Evolutionary conservation across 192 early-diverging fungal genomes (phyloP), one percentile per base, ranked within the genome.

Genomic region (Coemansia sp.): DNA sequence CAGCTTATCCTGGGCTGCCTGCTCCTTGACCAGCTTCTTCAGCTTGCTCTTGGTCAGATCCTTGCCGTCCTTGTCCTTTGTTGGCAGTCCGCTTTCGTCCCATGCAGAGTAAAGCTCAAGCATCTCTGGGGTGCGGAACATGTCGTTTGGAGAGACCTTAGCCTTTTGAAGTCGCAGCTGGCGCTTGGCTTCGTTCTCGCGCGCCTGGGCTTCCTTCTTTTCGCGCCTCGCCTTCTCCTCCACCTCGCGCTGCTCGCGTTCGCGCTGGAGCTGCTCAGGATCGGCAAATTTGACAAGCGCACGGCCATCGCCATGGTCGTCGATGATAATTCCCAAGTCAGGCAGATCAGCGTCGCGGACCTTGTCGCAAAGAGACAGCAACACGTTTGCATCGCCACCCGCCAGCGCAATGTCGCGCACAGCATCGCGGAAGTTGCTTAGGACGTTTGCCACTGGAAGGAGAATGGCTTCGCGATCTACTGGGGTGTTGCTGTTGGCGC

Each of bases 261-360:
- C 83, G 70, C 85, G 82, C 10, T 82, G 83, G 28, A 87, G 54
- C 75, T 88, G 87, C 48, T 87, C 84, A 11, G 87, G 86, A 61
- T 91, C 89, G 13, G 92, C 89, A 59, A 97, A 79, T 75, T 96
- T 98, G 72, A 96, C 89, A 62, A 97, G 82, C 1, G 97, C 95
- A 57, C 85, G 89, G 28, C 95, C 94, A 71, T 93, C 94, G 57
- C 95, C 97, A 59, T 92, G 91, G 78, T 98, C 97, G 66, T 96
- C 97, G 58, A 98, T 81, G 2, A 88, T 84, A 13, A 98, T 89
- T 25, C 93, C 93, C n/a, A 96, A 76, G 41, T 91, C 86, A 15
- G 92, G 88, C 36, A 97, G 83, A 42, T 93, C 91, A 19, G 86
- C 83, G 77, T 98, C 95, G 52, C 97, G 90, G 38, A 98, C 58